Conservation (phyloP, 208 protist genomes). For the Zelonia costaricensis region DNA sequence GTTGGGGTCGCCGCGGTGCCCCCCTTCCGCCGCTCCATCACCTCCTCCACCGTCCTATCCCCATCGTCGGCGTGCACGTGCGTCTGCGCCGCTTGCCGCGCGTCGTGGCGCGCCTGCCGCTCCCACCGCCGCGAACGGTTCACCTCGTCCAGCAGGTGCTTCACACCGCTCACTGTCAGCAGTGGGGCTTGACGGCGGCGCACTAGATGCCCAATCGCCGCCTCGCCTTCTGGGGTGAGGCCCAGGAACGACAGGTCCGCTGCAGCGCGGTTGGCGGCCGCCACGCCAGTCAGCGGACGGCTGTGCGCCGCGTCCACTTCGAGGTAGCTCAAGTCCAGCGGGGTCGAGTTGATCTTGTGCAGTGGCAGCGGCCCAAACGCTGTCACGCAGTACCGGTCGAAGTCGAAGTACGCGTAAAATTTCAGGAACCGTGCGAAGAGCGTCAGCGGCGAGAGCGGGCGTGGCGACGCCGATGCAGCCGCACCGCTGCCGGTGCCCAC, state of each 20-base stretch:
- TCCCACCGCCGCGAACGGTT: conserved; percentile 39
- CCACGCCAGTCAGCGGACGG: background rate
- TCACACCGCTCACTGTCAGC: conserved; percentile 73
- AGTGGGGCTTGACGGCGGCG: conserved; percentile 63
- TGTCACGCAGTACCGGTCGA: conserved; percentile 76
- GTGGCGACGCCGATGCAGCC: background rate
- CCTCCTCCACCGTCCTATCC: background rate
- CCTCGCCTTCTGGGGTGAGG: conserved; percentile 68
- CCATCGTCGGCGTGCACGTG: background rate
- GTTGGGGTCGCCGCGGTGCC: too few relatives aligned
- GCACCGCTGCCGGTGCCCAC: background rate
- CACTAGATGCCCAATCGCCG: conserved; percentile 54
- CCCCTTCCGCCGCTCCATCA: background rate
- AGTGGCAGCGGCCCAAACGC: conserved; percentile 79
- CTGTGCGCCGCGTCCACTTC: conserved; percentile 55
- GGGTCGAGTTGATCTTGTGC: conserved; percentile 41
- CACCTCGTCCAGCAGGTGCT: conserved; percentile 66
- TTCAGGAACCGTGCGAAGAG: conserved; percentile 79
- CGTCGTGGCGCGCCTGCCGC: conserved; percentile 27
- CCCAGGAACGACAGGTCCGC: conserved; percentile 51
- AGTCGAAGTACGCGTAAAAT: conserved; percentile 85
- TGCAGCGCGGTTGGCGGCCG: conserved; percentile 11
- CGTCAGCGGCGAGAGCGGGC: conserved; percentile 43
- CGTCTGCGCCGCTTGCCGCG: conserved; percentile 5
- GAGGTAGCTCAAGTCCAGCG: conserved; percentile 60